Evolutionary conservation across 495 filamentous ascomycete genomes (phyloP), one percentile per base, ranked within the genome.

Genomic region (Saxophila tyrrhenica): DNA sequence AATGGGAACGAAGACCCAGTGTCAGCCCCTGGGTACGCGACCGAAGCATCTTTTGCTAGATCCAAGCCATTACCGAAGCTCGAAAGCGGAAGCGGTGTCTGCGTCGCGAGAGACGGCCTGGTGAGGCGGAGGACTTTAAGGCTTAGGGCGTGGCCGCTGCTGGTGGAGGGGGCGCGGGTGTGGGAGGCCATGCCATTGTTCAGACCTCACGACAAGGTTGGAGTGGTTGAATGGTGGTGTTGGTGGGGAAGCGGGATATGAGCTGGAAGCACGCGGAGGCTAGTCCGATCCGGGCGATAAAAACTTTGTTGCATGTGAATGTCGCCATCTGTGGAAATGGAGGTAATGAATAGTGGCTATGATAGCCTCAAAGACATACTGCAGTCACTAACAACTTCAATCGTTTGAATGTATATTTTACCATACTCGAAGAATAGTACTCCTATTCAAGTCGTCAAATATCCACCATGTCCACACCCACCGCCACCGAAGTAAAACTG

Each of bases 121-220:
- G 72, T 71, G 22, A 74, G 65, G 35, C 82, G 69, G 19, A 86
- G 71, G 11, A 86, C 89, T 76, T 95, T 96, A 23, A 96, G 68
- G 51, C 87, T 94, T 35, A 96, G 79, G 15, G 82, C 78, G 71
- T 96, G 89, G n/a, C 21, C 44, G 46, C 25, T 21, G 16, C 43
- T 81, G 45, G 71, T 71, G 35, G 78, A 73, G 9, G 29, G 35
- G 3, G 25, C 22, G 21, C 39, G 32, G 25, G 23, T 32, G 19
- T 54, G 58, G 38, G 45, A 35, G 8, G 61, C 50, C 61, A 63
- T 63, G 55, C 51, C 55, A 57, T 55, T 22, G 11, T 48, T 25
- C 5, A 21, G 20, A 48, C 41, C n/a, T n/a, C n/a, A n/a, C n/a
- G n/a, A n/a, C n/a, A n/a, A n/a, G n/a, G 35, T 9, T 9, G 9